phyloP scores from a whole-genome alignment of 108 stramenopile species.

The Fistulifera pelliculosa region DNA sequence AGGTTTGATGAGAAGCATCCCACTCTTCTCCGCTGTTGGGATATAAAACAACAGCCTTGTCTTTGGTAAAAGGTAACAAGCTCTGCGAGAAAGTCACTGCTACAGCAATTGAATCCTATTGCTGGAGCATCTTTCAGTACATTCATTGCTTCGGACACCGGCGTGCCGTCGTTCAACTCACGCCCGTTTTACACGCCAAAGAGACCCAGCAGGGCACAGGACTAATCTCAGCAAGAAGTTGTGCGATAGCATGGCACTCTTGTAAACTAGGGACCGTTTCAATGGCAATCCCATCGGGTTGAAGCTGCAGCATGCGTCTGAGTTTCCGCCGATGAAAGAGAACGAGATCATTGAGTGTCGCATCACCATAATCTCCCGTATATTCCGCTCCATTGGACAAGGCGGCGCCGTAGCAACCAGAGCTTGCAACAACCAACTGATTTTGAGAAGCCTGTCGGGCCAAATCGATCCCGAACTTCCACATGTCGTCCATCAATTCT shows the following conservation, averaged over 20 bases:
- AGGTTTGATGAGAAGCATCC: slow-evolving; percentile 36
- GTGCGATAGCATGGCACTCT: slow-evolving; percentile 19
- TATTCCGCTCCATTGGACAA: slow-evolving; percentile 59
- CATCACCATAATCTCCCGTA: slow-evolving; percentile 34
- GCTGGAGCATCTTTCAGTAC: slow-evolving; percentile 16
- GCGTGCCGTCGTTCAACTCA: slow-evolving; percentile 43
- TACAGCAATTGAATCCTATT: slow-evolving; percentile 51
- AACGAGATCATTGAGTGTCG: slow-evolving; percentile 8
- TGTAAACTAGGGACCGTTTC: slow-evolving; percentile 44
- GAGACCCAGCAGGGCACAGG: slow-evolving; percentile 32
- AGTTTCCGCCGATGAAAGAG: slow-evolving; percentile 38
- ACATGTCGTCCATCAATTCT: slow-evolving; percentile 17
- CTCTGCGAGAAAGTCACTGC: slow-evolving; percentile 16
- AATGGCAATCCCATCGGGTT: slow-evolving; percentile 46
- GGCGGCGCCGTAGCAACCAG: slow-evolving; percentile 46
- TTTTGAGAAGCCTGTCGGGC: slow-evolving; percentile 17
- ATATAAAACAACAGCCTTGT: slow-evolving; percentile 28
- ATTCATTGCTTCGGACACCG: slow-evolving; percentile 29
- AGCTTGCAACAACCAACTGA: slow-evolving; percentile 34
- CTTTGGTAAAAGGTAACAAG: slow-evolving; percentile 7
- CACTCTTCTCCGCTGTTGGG: slow-evolving; percentile 57
- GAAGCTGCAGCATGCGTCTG: slow-evolving; percentile 1
- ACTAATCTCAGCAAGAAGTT: slow-evolving; percentile 3
- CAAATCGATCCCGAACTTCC: slow-evolving; percentile 22
- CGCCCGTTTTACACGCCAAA: slow-evolving; percentile 37